A percentile compares a stretch with the other conserved stretches of the same genome.
Conservation (phyloP, 495 filamentous ascomycete species). For the Penicillium pulvis region DNA sequence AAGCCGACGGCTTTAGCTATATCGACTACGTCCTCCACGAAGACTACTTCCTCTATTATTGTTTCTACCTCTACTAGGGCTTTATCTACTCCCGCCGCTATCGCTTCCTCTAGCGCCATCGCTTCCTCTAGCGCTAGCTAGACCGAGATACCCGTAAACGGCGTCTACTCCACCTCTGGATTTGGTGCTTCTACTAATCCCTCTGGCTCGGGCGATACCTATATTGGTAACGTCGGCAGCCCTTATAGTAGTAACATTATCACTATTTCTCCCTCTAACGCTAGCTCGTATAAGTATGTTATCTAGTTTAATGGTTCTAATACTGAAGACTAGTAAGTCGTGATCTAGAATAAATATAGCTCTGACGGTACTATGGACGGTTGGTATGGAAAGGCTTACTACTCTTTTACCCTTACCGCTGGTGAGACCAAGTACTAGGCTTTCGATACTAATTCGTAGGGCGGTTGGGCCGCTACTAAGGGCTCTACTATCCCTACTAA, state of each 20-base stretch:
- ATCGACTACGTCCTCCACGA: not conserved
- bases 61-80: slow-evolving; percentile 8
- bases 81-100: slow-evolving; percentile 6
- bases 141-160: slow-evolving; percentile 25
- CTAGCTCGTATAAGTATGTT: slow-evolving; percentile 47
- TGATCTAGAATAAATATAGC: slow-evolving; percentile 57
- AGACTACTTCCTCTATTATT: not conserved
- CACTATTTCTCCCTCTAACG: slow-evolving; percentile 32
- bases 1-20: not conserved
- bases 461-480: slow-evolving; percentile 37
- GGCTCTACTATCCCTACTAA: slow-evolving; percentile 35
- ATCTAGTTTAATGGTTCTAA: slow-evolving; percentile 44
- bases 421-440: slow-evolving; percentile 49
- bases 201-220: slow-evolving; percentile 35
- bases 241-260: slow-evolving; percentile 58
- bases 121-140: slow-evolving; percentile 21
- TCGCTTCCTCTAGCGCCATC: slow-evolving; percentile 8
- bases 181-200: slow-evolving; percentile 36
- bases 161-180: slow-evolving; percentile 26
- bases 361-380: slow-evolving; percentile 38
- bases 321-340: slow-evolving; percentile 40
- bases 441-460: slow-evolving; percentile 49
- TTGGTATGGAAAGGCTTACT: slow-evolving; percentile 42
- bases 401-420: slow-evolving; percentile 42
- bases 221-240: slow-evolving; percentile 51